Evolutionary conservation across 2,329 filamentous ascomycete genomes (phyloP), one percentile per base, ranked within the genome.

Genomic region (Cercospora canescens): DNA sequence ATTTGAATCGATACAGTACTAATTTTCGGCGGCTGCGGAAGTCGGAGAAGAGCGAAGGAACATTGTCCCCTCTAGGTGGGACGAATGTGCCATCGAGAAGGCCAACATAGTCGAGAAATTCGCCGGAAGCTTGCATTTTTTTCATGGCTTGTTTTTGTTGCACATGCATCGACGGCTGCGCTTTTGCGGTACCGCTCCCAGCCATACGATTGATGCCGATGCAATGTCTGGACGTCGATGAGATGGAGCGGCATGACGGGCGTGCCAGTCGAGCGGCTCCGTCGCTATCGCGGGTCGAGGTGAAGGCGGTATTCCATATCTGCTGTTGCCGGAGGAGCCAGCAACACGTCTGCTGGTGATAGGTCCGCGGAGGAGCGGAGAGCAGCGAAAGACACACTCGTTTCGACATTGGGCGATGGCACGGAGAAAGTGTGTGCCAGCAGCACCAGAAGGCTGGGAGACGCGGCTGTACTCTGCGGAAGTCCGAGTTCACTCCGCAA

Each of bases 21-120:
- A 72, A 12, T 34, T 64, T 63, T 12, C 37, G 35, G 1, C 67
- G 63, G 4, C 18, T 60, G 6, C 58, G 34, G 21, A 32, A 59
- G n/a, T 71, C 54, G 12, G 30, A 62, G 28, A 68, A 41, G 50
- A 68, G 64, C 12, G 66, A 67, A 9, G 75, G 76, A 12, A 72
- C 64, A 16, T 73, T 71, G 48, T 50, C 52, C 21, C 70, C 66
- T 4, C 70, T 66, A 4, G 76, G 76, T 55, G 74, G 74, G 41
- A 79, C 64, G 63, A 77, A 74, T 6, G 74, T 77, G 30, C 71
- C 71, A 37, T 80, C 80, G 54, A 85, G 71, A 52, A 84, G 48
- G 35, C 83, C 83, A 21, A 84, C 70, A 70, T 83, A 80, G 64
- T 81, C 71, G 41, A 70, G 77, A 57, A 73, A 70, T 64, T 62